These are phyloP conservation scores for Zasmidium angulare DNA, from an alignment of 2,329 filamentous ascomycete species.

Conservation along the genomic window DNA sequence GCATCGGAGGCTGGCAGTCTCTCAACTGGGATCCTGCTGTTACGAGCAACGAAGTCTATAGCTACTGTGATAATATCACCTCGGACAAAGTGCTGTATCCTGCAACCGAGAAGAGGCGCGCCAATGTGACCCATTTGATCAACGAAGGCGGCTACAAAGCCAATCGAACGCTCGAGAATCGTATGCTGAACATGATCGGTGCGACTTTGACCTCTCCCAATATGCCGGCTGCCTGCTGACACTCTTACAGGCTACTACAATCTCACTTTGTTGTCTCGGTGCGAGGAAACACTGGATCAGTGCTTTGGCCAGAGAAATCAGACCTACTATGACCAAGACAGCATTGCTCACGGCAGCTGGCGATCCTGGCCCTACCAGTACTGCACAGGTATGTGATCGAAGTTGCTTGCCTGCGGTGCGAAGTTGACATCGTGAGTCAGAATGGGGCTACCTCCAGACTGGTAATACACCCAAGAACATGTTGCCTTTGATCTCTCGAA, in stretches of 20 bases:
- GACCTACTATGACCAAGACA: constrained; percentile 29
- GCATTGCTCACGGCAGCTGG: constrained; percentile 18
- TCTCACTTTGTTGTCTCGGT: constrained; percentile 42
- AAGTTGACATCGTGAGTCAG: constrained; percentile 21
- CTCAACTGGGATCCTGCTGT: constrained; percentile 61
- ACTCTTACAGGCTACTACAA: constrained; percentile 46
- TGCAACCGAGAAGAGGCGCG: constrained; percentile 36
- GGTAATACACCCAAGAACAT: constrained; percentile 66
- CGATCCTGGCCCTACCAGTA: constrained; percentile 59
- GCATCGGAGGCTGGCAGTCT: constrained; percentile 54
- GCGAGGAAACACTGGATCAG: constrained; percentile 47
- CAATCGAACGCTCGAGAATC: constrained; percentile 48
- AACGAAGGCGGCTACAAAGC: constrained; percentile 47
- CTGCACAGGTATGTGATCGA: constrained; percentile 42
- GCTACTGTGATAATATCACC: constrained; percentile 60
- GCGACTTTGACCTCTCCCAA: too few species aligned
- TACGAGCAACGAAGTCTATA: constrained; percentile 49
- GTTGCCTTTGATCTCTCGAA: constrained; percentile 70
- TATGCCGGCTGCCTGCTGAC: too few species aligned
- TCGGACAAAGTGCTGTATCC: constrained; percentile 45
- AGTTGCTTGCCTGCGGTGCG: too few species aligned
- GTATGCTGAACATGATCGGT: constrained; percentile 57
- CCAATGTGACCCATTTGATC: constrained; percentile 47
- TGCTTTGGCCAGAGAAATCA: constrained; percentile 53
- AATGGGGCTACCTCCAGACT: constrained; percentile 78